Percentiles rank a stretch among this genome's conserved stretches.
Evolutionary conservation across 2,329 filamentous ascomycete species (phyloP).

Genomic region (Aspergillus fijiensis): DNA sequence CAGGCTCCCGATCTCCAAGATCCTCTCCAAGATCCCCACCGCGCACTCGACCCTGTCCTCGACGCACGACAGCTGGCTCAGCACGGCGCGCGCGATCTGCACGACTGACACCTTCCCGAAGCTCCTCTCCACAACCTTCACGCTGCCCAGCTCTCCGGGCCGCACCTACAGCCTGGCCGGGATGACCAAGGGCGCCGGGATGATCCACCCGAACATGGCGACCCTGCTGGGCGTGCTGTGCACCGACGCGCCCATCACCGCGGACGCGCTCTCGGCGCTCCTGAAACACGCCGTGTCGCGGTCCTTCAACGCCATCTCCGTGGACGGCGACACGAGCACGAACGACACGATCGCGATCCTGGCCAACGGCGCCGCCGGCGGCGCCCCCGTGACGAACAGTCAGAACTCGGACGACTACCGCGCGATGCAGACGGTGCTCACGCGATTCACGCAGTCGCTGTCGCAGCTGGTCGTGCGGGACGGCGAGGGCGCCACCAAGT

Average conservation of each 20-base stretch:
- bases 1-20: conserved; percentile 86
- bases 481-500: conserved; percentile 96
- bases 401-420: conserved; percentile 59
- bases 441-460: conserved; percentile 75
- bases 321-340: conserved; percentile 95
- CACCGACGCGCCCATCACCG: conserved; percentile 80
- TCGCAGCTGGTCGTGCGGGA: conserved; percentile 93
- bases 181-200: conserved; percentile 96
- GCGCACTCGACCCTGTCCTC: conserved; percentile 70
- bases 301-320: conserved; percentile 95
- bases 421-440: conserved; percentile 70
- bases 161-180: conserved; percentile 82
- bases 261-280: conserved; percentile 65
- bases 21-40: conserved; percentile 75
- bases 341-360: conserved; percentile 94
- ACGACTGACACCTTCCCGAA: conserved; percentile 99
- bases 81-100: conserved; percentile 86
- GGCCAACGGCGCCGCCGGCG: conserved; percentile 91
- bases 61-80: conserved; percentile 82
- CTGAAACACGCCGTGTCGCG: conserved; percentile 73
- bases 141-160: conserved; percentile 73
- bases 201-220: conserved; percentile 99
- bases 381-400: conserved; percentile 57
- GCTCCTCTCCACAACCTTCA: conserved; percentile 80
- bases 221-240: conserved; percentile 89